Conservation (phyloP, 257 asterid genomes). For the Ocimum tenuiflorum region DNA sequence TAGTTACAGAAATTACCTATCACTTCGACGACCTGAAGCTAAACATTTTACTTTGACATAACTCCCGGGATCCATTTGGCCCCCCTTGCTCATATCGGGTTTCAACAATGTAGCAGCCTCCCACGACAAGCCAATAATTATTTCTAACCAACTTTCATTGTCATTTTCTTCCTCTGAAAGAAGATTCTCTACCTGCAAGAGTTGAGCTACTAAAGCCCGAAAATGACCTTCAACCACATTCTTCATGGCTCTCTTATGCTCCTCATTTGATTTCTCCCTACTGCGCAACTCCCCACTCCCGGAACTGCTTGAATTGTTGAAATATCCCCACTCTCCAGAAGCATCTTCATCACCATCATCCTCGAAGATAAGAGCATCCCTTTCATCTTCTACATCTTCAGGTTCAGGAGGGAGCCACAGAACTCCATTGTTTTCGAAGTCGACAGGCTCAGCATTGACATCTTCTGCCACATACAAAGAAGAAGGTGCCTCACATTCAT, state of each 20-base stretch:
- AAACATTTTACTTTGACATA: conserved; percentile 90
- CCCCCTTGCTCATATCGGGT: conserved; percentile 90
- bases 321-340: conserved; percentile 81
- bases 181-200: conserved; percentile 88
- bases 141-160: conserved; percentile 85
- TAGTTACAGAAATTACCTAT: conserved; percentile 50
- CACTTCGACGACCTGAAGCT: conserved; percentile 80
- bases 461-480: conserved; percentile 64
- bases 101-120: conserved; percentile 87
- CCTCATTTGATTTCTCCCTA: conserved; percentile 85
- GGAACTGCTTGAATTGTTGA: conserved; percentile 58
- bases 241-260: conserved; percentile 69
- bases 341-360: conserved; percentile 76
- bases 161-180: conserved; percentile 61
- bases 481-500: conserved; percentile 78
- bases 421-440: conserved; percentile 82
- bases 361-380: conserved; percentile 51
- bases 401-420: conserved; percentile 99
- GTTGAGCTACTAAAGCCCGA: conserved; percentile 90
- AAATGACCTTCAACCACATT: conserved; percentile 87
- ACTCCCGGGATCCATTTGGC: conserved; percentile 96
- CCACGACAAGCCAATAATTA: conserved; percentile 83
- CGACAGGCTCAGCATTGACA: conserved; percentile 62
- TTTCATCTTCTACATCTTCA: conserved; percentile 92
- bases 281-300: conserved; percentile 73